Evolutionary conservation across 2,329 filamentous ascomycete genomes (phyloP).

Genomic region (Rhinocladiella mackenziei): DNA sequence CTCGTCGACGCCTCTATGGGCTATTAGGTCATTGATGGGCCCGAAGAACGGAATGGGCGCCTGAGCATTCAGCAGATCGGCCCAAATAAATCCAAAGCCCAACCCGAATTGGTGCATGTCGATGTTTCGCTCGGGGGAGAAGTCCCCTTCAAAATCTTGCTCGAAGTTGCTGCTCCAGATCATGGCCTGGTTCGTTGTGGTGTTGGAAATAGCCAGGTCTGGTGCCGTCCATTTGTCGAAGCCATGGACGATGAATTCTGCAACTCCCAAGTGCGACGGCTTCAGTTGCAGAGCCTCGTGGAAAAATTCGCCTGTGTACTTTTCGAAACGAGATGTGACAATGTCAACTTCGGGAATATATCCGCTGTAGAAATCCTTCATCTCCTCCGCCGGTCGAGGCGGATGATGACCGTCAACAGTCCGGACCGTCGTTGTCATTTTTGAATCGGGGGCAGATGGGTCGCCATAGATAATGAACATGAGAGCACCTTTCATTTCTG

Average conservation of each 20-base stretch:
- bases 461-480: conserved; percentile 32
- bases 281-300: conserved; percentile 19
- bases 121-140: conserved; percentile 21
- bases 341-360: conserved; percentile 24
- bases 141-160: conserved; percentile 28
- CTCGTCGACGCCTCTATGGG: conserved; percentile 26
- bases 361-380: conserved; percentile 23
- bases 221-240: conserved; percentile 23
- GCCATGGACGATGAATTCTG: conserved; percentile 26
- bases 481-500: conserved; percentile 28
- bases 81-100: conserved; percentile 28
- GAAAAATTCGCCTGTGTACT: conserved; percentile 25
- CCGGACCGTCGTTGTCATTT: conserved; percentile 26
- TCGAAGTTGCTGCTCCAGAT: conserved; percentile 30
- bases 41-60: conserved; percentile 26
- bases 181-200: conserved; percentile 26
- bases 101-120: conserved; percentile 30
- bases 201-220: conserved; percentile 15
- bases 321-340: conserved; percentile 22
- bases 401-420: conserved; percentile 29
- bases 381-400: conserved; percentile 19
- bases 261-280: conserved; percentile 27
- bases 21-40: conserved; percentile 23
- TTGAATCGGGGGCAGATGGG: conserved; percentile 13
- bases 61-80: conserved; percentile 25